Percentiles rank a stretch among this genome's conserved stretches.
Evolutionary conservation across 73 alveolate genomes (phyloP).

Genomic region (Stentor roeselii): DNA sequence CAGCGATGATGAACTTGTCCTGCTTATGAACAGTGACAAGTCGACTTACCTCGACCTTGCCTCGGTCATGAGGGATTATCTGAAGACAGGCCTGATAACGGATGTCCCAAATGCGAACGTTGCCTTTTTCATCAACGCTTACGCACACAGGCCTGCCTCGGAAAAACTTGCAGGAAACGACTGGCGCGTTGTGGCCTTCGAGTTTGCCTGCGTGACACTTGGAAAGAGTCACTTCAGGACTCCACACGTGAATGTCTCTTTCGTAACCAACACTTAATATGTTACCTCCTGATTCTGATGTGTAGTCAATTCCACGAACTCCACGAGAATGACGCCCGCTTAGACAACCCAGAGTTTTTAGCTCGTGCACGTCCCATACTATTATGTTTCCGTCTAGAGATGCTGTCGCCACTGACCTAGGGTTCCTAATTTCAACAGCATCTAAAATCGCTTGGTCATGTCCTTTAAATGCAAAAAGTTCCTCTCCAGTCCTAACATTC

Average conservation of each 20-base stretch:
- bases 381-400: constrained; percentile 82
- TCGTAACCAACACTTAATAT: constrained; percentile 82
- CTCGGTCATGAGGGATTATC: constrained; percentile 69
- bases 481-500: constrained; percentile 68
- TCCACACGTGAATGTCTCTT: constrained; percentile 79
- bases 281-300: constrained; percentile 77
- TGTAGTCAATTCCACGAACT: constrained; percentile 61
- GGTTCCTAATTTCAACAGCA: constrained; percentile 75
- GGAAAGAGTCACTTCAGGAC: constrained; percentile 86
- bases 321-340: constrained; percentile 71
- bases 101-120: constrained; percentile 93
- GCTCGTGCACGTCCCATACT: constrained; percentile 77
- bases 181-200: constrained; percentile 92
- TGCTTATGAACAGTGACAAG: constrained; percentile 48
- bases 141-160: constrained; percentile 78
- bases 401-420: constrained; percentile 84
- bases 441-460: constrained; percentile 85
- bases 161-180: constrained; percentile 78
- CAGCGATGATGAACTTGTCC: constrained; percentile 56
- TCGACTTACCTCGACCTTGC: constrained; percentile 57
- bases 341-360: constrained; percentile 65
- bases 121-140: constrained; percentile 88
- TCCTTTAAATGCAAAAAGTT: constrained; percentile 52
- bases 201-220: constrained; percentile 82
- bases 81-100: constrained; percentile 68